A percentile compares a stretch with the other conserved stretches of the same genome.
Conservation (phyloP, 2,329 filamentous ascomycete genomes). For the Xylaria digitata region DNA sequence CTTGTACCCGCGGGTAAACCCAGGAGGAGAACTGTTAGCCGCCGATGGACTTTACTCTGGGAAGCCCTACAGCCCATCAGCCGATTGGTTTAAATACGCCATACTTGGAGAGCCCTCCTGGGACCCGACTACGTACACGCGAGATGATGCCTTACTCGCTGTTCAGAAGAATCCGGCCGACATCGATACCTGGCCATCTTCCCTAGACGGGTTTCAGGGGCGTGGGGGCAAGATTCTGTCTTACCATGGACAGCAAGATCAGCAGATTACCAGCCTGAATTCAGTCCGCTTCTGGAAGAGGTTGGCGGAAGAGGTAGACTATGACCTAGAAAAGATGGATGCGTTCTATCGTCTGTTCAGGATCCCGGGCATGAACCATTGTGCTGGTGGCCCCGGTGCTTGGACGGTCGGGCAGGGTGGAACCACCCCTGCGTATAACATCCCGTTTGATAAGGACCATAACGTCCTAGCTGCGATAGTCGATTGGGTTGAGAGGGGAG, state of each 20-base stretch:
- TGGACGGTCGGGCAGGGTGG: conserved; percentile 48
- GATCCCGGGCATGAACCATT: conserved; percentile 62
- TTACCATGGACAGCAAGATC: conserved; percentile 56
- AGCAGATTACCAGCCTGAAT: conserved; percentile 58
- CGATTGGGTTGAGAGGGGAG: conserved; percentile 59
- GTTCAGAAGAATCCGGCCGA: conserved; percentile 36
- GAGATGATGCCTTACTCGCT: conserved; percentile 50
- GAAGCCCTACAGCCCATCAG: conserved; percentile 54
- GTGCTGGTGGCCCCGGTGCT: conserved; percentile 60
- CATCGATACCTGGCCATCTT: conserved; percentile 51
- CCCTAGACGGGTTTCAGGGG: conserved; percentile 51
- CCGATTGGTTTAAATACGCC: conserved; percentile 61
- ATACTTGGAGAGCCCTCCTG: conserved; percentile 58
- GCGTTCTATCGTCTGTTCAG: conserved; percentile 58
- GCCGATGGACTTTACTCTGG: conserved; percentile 55
- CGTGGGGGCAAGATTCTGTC: conserved; percentile 55
- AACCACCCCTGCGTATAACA: conserved; percentile 33
- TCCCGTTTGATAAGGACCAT: conserved; percentile 51
- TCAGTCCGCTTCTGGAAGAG: conserved; percentile 60
- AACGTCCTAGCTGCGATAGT: conserved; percentile 62
- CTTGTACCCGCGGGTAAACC: conserved; percentile 62
- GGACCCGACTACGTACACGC: conserved; percentile 52
- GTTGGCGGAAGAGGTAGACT: conserved; percentile 55
- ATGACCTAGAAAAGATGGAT: conserved; percentile 24
- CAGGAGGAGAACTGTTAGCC: conserved; percentile 57